Conservation (phyloP, 805 yeast genomes). For the Middelhovenomyces tepae region DNA sequence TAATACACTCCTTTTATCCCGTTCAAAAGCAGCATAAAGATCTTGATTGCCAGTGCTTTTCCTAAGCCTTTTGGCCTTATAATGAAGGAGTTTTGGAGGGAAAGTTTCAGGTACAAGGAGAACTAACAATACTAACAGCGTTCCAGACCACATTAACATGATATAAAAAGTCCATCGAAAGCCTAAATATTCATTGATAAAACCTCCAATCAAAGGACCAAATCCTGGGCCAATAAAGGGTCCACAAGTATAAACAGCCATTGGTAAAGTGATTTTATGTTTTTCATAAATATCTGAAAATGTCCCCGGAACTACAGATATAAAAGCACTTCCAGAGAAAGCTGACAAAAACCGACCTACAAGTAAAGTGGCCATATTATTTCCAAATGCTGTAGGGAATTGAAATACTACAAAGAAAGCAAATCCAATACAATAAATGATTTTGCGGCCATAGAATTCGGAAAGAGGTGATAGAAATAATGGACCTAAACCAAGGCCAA, state of each 20-base stretch:
- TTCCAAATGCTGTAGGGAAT: conserved; percentile 39
- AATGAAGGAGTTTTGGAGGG: conserved; percentile 2
- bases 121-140: conserved; percentile 40
- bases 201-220: conserved; percentile 58
- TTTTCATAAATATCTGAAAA: conserved; percentile 69
- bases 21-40: conserved; percentile 1
- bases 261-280: conserved; percentile 58
- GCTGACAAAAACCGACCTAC: conserved; percentile 71
- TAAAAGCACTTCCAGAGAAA: conserved; percentile 68
- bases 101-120: conserved; percentile 52
- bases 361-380: conserved; percentile 27
- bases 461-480: conserved; percentile 62
- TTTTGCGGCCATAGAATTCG: conserved; percentile 60
- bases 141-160: conserved; percentile 52
- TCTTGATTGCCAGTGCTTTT: background rate
- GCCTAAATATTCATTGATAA: conserved; percentile 46
- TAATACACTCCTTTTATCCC: conserved; percentile 3
- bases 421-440: conserved; percentile 48
- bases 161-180: conserved; percentile 70
- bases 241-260: conserved; percentile 68
- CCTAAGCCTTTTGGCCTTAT: conserved; percentile 1
- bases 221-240: conserved; percentile 73
- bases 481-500: conserved; percentile 59
- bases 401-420: conserved; percentile 39
- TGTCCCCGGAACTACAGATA: conserved; percentile 81